A percentile compares a stretch with the other conserved stretches of the same genome.
Evolutionary conservation across 2,329 filamentous ascomycete genomes (phyloP).

Genomic region (Parastagonospora avenae): DNA sequence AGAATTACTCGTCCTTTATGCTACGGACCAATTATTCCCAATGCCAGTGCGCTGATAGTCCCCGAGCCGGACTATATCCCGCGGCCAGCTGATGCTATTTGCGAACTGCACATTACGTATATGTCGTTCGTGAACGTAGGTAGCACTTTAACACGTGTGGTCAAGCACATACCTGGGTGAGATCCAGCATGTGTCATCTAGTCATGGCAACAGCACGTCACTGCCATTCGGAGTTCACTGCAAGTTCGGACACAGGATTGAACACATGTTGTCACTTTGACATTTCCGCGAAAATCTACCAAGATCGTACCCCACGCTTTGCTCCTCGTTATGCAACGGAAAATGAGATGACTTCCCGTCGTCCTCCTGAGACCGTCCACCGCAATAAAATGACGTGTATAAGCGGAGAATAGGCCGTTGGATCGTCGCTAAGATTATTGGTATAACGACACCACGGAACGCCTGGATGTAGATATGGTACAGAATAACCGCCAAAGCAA

Average conservation of each 20-base stretch:
- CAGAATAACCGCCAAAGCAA: constrained; percentile 16
- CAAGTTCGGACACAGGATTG: not conserved
- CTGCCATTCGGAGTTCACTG: not conserved
- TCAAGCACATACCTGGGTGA: too few relatives aligned
- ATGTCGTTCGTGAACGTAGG: too few relatives aligned
- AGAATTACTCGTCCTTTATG: not conserved
- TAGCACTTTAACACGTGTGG: too few relatives aligned
- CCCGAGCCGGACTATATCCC: too few relatives aligned
- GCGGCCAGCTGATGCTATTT: too few relatives aligned
- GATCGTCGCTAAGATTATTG: constrained; percentile 17
- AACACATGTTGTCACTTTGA: constrained; percentile 10
- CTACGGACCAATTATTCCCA: not conserved
- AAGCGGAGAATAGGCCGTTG: constrained; percentile 15
- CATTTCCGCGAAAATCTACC: constrained; percentile 32
- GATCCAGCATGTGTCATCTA: not conserved
- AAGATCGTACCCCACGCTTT: constrained; percentile 15
- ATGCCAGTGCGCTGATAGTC: too few relatives aligned
- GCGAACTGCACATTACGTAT: too few relatives aligned
- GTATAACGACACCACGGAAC: constrained; percentile 16
- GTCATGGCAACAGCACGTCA: not conserved
- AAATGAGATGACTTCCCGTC: constrained; percentile 17
- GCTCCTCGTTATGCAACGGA: constrained; percentile 35
- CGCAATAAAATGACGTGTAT: constrained; percentile 12
- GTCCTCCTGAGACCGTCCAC: constrained; percentile 9
- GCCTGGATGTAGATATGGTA: constrained; percentile 38